phyloP scores from a whole-genome alignment of 345 rosid species.

The Noccaea caerulescens region DNA sequence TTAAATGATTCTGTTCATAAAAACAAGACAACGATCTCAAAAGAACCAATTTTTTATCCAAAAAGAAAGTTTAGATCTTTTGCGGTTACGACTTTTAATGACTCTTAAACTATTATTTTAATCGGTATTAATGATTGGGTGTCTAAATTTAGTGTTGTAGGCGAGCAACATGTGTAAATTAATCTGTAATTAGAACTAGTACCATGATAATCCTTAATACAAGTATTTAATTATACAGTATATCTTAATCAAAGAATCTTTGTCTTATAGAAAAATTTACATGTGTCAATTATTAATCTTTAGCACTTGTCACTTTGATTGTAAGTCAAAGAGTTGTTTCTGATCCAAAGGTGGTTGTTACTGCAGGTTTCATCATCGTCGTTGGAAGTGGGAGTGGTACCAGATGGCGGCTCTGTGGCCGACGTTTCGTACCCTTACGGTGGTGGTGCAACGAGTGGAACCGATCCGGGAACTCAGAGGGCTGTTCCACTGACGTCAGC shows the following conservation, averaged over 20 bases:
- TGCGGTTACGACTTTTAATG: constrained; percentile 6
- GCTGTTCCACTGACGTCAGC: constrained; percentile 67
- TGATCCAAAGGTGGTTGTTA: background rate
- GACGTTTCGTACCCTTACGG: constrained; percentile 68
- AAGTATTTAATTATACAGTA: too few species aligned
- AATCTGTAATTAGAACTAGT: background rate
- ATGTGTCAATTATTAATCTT: too few species aligned
- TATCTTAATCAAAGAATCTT: background rate
- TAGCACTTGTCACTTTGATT: background rate
- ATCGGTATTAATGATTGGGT: constrained; percentile 32
- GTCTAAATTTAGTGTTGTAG: background rate
- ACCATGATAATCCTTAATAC: background rate
- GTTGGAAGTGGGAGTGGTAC: constrained; percentile 87
- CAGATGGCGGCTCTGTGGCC: constrained; percentile 67
- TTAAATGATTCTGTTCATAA: constrained; percentile 1
- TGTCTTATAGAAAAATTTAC: too few species aligned
- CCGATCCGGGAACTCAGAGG: constrained; percentile 54
- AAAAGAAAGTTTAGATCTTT: background rate
- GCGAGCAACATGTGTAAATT: background rate
- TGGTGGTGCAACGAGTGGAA: constrained; percentile 40
- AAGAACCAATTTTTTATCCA: constrained; percentile 19
- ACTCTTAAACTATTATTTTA: constrained; percentile 25
- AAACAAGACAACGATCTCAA: background rate
- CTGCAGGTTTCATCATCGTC: constrained; percentile 88
- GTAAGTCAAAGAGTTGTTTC: background rate